Evolutionary conservation across 495 filamentous ascomycete species (phyloP), one percentile per base, ranked within the genome.

Genomic region (Barbatosphaeria neglecta): DNA sequence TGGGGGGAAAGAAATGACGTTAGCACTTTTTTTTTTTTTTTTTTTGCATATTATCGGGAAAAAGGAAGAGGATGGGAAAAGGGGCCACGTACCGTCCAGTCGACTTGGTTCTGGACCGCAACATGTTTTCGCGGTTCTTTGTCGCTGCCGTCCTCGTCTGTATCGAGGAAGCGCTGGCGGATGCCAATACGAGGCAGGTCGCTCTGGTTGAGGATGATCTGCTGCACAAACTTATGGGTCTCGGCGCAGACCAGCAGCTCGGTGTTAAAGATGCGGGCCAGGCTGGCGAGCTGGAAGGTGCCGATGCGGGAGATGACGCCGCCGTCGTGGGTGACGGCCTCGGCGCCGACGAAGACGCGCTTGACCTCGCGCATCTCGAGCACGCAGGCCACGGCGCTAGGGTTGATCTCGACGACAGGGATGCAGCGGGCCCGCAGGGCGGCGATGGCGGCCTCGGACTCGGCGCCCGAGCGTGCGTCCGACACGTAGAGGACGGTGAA

Each of bases 161-260:
- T 86, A 92, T 77, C 40, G 7, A 55, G 50, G 0, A 57, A 48
- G 3, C 52, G 55, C 43, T 61, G 61, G 19, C 55, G 59, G 46
- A 57, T 33, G 25, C 37, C 45, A 22, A 33, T 39, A 8, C 39
- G 39, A 10, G 20, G 22, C n/a, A 53, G 44, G 17, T 50, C 44
- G 17, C 28, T 16, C 42, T 44, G 50, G 43, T 37, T 41, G 38
- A 40, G 22, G 15, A 39, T 38, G 37, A 46, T 40, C 24, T 44
- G 25, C 9, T 41, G 41, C 16, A 46, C 60, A 44, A 67, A 27
- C 64, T 94, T 98, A 68, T 98, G 90, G 53, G 86, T 94, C 63
- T 98, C 92, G 4, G 86, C 86, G 6, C 87, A 88, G 20, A 94
- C 89, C 58, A 89, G 94, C 60, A 97, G 86, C 0, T 84, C 83